Evolutionary conservation across 371 early-diverging fungal species (phyloP).

Genomic region (Mucor saturninus): DNA sequence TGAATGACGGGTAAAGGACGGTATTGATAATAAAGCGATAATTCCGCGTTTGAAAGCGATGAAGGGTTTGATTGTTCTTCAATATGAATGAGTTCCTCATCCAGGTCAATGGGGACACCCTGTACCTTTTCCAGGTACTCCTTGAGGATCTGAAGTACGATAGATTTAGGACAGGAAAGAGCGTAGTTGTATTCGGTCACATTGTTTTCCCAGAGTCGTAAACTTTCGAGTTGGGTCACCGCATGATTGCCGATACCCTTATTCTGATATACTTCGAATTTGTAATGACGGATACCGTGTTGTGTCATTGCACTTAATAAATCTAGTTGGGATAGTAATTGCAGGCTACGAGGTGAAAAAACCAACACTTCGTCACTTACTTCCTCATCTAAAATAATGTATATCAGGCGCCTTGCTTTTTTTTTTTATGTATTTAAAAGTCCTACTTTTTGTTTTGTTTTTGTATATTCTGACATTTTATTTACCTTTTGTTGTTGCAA

Average conservation of each 20-base stretch:
- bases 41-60: neutral
- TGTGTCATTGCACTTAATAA: constrained; percentile 26
- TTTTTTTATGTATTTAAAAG: neutral
- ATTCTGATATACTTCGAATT: constrained; percentile 32
- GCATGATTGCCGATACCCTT: constrained; percentile 26
- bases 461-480: neutral
- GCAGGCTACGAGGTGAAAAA: constrained; percentile 43
- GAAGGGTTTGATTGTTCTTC: constrained; percentile 18
- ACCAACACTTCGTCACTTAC: constrained; percentile 23
- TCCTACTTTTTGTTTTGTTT: neutral
- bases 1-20: constrained; percentile 9
- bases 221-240: constrained; percentile 21
- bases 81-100: constrained; percentile 37
- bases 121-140: constrained; percentile 18
- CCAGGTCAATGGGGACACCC: constrained; percentile 29
- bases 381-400: constrained; percentile 7
- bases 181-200: constrained; percentile 32
- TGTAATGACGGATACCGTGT: constrained; percentile 37
- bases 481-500: constrained; percentile 33
- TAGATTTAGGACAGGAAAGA: constrained; percentile 26
- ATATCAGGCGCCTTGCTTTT: neutral
- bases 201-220: constrained; percentile 42
- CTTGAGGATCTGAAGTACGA: constrained; percentile 22
- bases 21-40: constrained; percentile 17
- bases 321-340: constrained; percentile 35